Conservation (phyloP, 495 filamentous ascomycete species). For the Monascus purpureus region DNA sequence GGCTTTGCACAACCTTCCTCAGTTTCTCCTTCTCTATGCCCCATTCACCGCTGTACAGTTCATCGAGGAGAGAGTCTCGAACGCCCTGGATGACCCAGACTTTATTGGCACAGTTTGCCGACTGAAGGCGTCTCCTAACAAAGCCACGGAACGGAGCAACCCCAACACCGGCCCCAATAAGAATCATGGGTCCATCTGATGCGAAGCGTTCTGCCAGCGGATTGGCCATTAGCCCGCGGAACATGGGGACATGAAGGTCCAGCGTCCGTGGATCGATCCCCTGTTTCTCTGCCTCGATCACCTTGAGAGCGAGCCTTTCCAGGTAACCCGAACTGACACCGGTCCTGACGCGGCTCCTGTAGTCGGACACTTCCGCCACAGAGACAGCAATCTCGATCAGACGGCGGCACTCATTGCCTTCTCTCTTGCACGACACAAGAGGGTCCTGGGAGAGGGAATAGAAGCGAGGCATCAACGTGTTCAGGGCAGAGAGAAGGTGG, state of each 20-base stretch:
- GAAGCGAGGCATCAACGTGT: constrained; percentile 88
- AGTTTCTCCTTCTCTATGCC: constrained; percentile 87
- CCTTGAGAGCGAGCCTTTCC: constrained; percentile 58
- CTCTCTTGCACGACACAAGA: constrained; percentile 57
- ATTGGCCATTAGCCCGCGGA: constrained; percentile 97
- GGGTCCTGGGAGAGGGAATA: constrained; percentile 97
- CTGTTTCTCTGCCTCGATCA: constrained; percentile 46
- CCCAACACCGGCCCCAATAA: constrained; percentile 92
- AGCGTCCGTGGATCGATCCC: constrained; percentile 37
- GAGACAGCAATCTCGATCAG: constrained; percentile 90
- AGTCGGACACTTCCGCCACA: constrained; percentile 75
- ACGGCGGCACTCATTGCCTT: constrained; percentile 58
- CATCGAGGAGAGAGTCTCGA: constrained; percentile 80
- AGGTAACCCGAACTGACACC: constrained; percentile 76
- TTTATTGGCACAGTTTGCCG: constrained; percentile 96
- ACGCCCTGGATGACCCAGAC: constrained; percentile 99
- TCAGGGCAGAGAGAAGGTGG: constrained; percentile 64
- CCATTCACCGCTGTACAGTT: constrained; percentile 93
- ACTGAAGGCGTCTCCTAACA: constrained; percentile 85
- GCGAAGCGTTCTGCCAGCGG: constrained; percentile 81
- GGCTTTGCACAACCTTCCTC: constrained; percentile 83
- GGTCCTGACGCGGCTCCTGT: constrained; percentile 51
- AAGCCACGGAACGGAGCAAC: constrained; percentile 96
- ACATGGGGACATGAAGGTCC: constrained; percentile 78
- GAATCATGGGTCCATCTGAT: constrained; percentile 87